Evolutionary conservation across 257 asterid species (phyloP), one percentile per base, ranked within the genome.

Genomic region (Petunia secreta): DNA sequence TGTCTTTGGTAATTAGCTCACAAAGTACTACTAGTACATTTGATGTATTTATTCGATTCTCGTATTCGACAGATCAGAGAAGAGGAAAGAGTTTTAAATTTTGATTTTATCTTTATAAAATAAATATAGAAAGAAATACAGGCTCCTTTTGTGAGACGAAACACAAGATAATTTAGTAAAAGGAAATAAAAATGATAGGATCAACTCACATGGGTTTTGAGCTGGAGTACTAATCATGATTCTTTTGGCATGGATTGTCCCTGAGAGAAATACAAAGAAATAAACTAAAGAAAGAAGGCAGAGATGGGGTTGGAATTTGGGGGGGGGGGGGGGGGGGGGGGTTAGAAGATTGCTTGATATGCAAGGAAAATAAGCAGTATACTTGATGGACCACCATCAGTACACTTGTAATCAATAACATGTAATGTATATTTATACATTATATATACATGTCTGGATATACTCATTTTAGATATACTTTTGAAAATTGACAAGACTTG

Each of bases 331-430:
- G 80, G 80, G 64, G 40, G 67, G 6, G 44, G 52, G 44, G 69
- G 36, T 43, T 48, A 80, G 79, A 78, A 87, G 82, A 85, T 91
- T 90, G 97, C 98, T 94, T 92, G 98, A 89, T 86, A 86, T 87
- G 89, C 94, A 92, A 92, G 98, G 97, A 89, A 94, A 87, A 75
- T 87, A 84, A 85, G 87, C 89, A 81, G 89, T 82, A 81, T 86
- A 87, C 90, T 90, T 87, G 91, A 87, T 92, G 97, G 94, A 87
- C 94, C 91, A 86, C 97, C 96, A 84, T 88, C 93, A 65, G 58
- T 62, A 38, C 55, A 66, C 76, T 37, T 25, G 34, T 63, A 34
- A 78, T 44, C 63, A 78, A 60, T 44, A 41, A 50, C 36, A 73
- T 62, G 55, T n/a, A 43, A 67, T 67, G 53, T 43, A 67, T 1